A percentile compares a stretch with the other conserved stretches of the same genome.
Evolutionary conservation across 179 eudicot species (phyloP).

Genomic region (Sideroxylon spinosum): DNA sequence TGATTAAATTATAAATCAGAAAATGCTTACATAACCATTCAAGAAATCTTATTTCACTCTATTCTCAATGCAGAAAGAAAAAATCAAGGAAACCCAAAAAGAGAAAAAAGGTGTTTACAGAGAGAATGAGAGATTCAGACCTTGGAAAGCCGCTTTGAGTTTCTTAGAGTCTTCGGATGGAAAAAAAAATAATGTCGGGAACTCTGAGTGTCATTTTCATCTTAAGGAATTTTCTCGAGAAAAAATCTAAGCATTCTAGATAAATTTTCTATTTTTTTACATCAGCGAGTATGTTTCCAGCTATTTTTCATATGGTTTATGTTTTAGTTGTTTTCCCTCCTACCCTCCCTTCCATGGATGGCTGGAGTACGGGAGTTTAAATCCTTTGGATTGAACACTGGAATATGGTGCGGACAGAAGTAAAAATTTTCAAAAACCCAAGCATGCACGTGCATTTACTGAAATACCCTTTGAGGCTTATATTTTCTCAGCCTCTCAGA

Average conservation of each 20-base stretch:
- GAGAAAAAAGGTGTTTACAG: slow-evolving; percentile 8
- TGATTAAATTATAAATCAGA: not conserved
- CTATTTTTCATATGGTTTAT: too few species aligned
- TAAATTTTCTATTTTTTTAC: not conserved
- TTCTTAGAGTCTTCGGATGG: slow-evolving; percentile 50
- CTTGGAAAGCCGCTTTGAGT: slow-evolving; percentile 54
- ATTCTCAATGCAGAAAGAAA: not conserved
- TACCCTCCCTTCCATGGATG: too few species aligned
- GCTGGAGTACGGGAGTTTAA: too few species aligned
- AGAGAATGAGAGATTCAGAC: slow-evolving; percentile 20
- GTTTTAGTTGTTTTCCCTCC: too few species aligned
- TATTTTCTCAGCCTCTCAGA: too few species aligned
- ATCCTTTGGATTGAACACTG: too few species aligned
- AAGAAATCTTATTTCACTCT: not conserved
- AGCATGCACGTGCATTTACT: too few species aligned
- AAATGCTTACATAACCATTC: not conserved
- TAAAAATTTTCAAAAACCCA: too few species aligned
- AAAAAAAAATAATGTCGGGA: slow-evolving; percentile 54
- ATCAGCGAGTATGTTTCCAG: too few species aligned
- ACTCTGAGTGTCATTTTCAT: slow-evolving; percentile 44
- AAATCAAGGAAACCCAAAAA: not conserved
- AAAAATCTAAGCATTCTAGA: slow-evolving; percentile 7
- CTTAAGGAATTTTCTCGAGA: slow-evolving; percentile 4
- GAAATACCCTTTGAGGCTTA: too few species aligned
- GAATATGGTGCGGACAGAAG: too few species aligned